Evolutionary conservation across 192 early-diverging fungal genomes (phyloP), one percentile per base, ranked within the genome.

Genomic region (Umbelopsis isabellina): DNA sequence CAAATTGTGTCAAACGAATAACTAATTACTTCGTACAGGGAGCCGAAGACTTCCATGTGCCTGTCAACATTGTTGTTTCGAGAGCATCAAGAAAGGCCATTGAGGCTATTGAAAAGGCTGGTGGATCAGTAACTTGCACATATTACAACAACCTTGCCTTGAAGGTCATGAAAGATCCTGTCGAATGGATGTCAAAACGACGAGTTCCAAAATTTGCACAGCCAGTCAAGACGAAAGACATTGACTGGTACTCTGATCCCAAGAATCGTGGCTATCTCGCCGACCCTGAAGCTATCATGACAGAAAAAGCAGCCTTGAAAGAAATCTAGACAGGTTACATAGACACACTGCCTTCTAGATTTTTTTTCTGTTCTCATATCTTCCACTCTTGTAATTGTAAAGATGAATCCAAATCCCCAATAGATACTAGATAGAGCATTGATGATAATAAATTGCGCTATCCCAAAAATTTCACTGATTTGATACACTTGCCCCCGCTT

Each of bases 61-160:
- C 91, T 30, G 81, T 98, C 61, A 90, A 88, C 20, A 88, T 98
- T 47, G 94, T 95, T 73, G 94, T 97, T 15, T 91, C 93, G 0
- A 82, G 88, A 74, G 95, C 94, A 1, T 90, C 91, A 4, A 80
- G 86, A 61, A 75, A 85, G 25, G 93, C 97, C 10, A 94, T 97
- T 72, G 77, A 87, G 78, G 75, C 89, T 23, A 86, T 98, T 65
- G 95, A 98, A 73, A 76, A 81, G 45, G 81, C 85, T 1, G 97
- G 95, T 4, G 97, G 97, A 37, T 86, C 76, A 37, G 88, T 97
- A 21, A 90, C 91, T 0, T 87, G 87, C 46, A 90, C 92, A 18
- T 96, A 96, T 79, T 91, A 92, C 61, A 94, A 94, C 73, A 70
- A 76, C 47, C 74, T 89, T 55, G 90, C 89, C 11, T 58, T 97